Base-by-base conservation (phyloP, 2,329 filamentous ascomycete species). In the Aspergillus pseudoviridinutans region DNA sequence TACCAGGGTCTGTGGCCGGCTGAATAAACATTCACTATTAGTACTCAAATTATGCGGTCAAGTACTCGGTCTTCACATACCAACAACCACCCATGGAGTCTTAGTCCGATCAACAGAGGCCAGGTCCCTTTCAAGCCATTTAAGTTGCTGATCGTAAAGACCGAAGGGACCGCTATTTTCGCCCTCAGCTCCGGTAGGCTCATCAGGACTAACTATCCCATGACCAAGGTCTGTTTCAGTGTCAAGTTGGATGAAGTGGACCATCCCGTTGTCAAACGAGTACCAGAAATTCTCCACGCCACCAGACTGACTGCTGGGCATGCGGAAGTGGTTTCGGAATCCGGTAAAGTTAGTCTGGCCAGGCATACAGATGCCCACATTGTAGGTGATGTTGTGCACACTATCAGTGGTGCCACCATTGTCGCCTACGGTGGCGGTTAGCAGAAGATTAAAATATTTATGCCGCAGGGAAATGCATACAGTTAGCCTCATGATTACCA, bases 291-390 rank as follows among this genome's bases (percentile, higher is more conserved):
- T 38, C 32, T 38, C 32, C 32, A 38, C 32, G 17, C 32, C 32
- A 17, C 32, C 32, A 38, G 61, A 65, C 24, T 60, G n/a, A 7
- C 24, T 41, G n/a, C 60, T 62, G 25, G 61, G 66, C 64, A 65
- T 67, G 35, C 60, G 58, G 41, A 60, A 68, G 42, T 64, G 65
- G 55, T 68, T 64, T 9, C 53, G 52, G 54, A 57, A 68, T 35
- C 61, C 66, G 6, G 66, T 67, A 47, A 68, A 68, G 52, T 68
- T 68, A 25, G 60, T 64, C 51, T 68, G 65, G 41, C 64, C 65
- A 27, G 55, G 27, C 9, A 57, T 24, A 41, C 65, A 68, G n/a
- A 68, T 63, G 42, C 53, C 50, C 9, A 58, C 52, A 4, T 47
- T 63, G 49, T 66, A 67, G 27, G 57, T 35, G 35, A 60, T 56